Base-by-base conservation (phyloP, 805 yeast species). In the Yarrowia hollandica region DNA sequence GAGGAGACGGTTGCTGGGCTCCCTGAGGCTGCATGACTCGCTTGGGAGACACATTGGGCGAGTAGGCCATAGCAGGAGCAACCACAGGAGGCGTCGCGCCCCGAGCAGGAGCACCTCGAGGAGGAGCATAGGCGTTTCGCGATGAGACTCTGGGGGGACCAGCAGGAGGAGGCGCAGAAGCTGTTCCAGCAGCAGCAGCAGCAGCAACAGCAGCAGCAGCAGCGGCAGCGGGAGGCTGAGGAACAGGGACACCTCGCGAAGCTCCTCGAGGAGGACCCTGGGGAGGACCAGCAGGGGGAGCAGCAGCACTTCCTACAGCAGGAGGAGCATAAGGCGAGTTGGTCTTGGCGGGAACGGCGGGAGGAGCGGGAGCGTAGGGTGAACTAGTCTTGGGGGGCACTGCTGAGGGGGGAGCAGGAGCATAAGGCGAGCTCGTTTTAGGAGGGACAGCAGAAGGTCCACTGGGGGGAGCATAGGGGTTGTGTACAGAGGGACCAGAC, bases 391-490 rank as follows among this genome's bases (percentile, higher is more conserved):
- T 48, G 11, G 52, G 44, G 11, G 60, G 39, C 28, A 30, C 60
- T 5, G 41, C 46, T 10, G 56, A 50, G 4, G 61, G 54, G 4
- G 61, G 54, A 21, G 31, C 50, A n/a, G 42, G 55, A 22, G 50
- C 60, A 23, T 23, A 44, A 3, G 55, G 55, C 19, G 59, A 50
- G 10, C 55, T 44, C 16, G 55, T 57, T 14, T 37, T 30, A n/a
- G 38, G 55, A 26, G 58, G 44, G 4, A 52, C 35, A 23, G 44
- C 34, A 14, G 58, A 8, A 9, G 58, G 33, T 5, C 35, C 58
- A 22, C 28, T 22, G 11, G 57, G 59, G 18, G 60, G 60, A 46
- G 59, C 60, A 12, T 31, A 33, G 23, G 60, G 60, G 26, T 52
- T 52, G 15, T 19, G 33, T 18, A 33, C 33, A 16, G 52, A 19